Percentiles rank a stretch among this genome's conserved stretches.
These are phyloP conservation scores for Metrosideros polymorpha DNA, from an alignment of 441 rosid genomes.

Conservation along the genomic window DNA sequence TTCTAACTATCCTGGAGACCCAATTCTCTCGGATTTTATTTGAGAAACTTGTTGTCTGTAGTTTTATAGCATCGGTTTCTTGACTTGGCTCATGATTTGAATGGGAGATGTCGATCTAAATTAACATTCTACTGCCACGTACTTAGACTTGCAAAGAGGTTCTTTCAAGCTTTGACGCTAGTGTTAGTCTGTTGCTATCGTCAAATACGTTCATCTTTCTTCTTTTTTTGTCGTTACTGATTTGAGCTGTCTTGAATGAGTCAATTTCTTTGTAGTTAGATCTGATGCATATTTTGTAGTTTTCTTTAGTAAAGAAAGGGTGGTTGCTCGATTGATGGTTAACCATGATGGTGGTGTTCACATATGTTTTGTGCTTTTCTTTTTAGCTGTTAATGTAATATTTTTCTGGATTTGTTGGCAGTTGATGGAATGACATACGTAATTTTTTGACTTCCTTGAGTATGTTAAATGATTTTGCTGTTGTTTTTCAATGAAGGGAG, in stretches of 20 bases:
- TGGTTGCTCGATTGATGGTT: neutral
- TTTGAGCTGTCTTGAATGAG: neutral
- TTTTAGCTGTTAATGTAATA: neutral
- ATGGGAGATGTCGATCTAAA: neutral
- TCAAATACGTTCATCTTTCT: neutral
- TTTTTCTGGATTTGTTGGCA: neutral
- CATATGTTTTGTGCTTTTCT: neutral
- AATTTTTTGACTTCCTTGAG: too few species aligned
- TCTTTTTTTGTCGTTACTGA: neutral
- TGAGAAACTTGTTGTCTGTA: neutral
- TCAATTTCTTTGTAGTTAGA: neutral
- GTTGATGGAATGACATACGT: neutral
- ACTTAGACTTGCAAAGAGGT: neutral
- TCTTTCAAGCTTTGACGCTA: neutral
- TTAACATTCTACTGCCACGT: neutral
- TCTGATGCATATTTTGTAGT: neutral
- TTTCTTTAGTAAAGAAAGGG: neutral
- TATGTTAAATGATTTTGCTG: too few species aligned
- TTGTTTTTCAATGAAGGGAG: constrained; percentile 48
- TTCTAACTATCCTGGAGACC: neutral
- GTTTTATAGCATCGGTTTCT: neutral
- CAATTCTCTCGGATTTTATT: neutral
- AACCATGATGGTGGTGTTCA: neutral
- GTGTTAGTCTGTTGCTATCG: neutral
- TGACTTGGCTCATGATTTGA: neutral